These are phyloP conservation scores for Aspergillus nanangensis DNA, from an alignment of 495 filamentous ascomycete genomes.

Conservation along the genomic window DNA sequence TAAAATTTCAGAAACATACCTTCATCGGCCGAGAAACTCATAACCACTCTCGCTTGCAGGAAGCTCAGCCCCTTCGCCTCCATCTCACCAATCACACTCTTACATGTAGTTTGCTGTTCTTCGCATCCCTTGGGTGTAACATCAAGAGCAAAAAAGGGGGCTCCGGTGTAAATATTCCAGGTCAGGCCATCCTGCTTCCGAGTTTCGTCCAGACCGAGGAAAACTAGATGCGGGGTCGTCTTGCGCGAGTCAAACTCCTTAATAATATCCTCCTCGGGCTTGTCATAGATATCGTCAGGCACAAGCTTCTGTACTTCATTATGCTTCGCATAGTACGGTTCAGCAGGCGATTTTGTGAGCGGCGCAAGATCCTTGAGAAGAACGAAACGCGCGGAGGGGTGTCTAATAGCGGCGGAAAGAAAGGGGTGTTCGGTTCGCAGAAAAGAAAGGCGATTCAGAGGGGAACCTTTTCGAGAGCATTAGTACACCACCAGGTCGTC, in stretches of 20 bases:
- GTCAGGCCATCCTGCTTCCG: constrained; percentile 43
- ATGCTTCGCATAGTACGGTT: constrained; percentile 59
- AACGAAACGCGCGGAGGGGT: constrained; percentile 67
- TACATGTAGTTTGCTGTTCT: constrained; percentile 40
- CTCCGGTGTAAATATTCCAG: constrained; percentile 64
- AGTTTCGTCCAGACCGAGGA: constrained; percentile 80
- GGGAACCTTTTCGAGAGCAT: constrained; percentile 58
- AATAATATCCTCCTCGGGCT: constrained; percentile 68
- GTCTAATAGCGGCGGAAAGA: constrained; percentile 68
- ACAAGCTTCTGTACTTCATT: constrained; percentile 65
- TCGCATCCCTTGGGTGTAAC: constrained; percentile 66
- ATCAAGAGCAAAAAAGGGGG: constrained; percentile 85
- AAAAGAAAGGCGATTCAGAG: constrained; percentile 79
- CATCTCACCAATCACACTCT: constrained; percentile 49
- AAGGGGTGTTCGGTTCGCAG: constrained; percentile 76
- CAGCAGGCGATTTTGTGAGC: constrained; percentile 52
- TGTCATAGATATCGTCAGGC: constrained; percentile 63
- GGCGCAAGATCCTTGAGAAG: constrained; percentile 77
- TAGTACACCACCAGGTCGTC: constrained; percentile 8
- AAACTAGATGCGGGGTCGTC: constrained; percentile 67
- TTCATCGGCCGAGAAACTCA: constrained; percentile 53
- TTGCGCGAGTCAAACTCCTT: constrained; percentile 67
- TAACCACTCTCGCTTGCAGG: constrained; percentile 53
- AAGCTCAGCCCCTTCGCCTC: constrained; percentile 57
- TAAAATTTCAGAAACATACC: constrained; percentile 50